These are phyloP conservation scores for Graphiopsis chlorocephala DNA, from an alignment of 2,329 filamentous ascomycete species.

Conservation along the genomic window DNA sequence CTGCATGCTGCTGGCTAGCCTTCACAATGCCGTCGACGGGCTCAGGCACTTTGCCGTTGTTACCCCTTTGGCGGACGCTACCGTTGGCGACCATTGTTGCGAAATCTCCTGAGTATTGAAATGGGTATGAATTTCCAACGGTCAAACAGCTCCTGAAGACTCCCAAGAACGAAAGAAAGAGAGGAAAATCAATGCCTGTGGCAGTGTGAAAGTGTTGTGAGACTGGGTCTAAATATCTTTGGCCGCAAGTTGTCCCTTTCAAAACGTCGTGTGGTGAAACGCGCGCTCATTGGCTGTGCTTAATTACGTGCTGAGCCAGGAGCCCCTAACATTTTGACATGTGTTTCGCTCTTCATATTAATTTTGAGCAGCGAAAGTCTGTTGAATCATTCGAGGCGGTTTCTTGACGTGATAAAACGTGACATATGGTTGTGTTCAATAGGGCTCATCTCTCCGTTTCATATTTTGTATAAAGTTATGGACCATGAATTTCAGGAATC, in stretches of 20 bases:
- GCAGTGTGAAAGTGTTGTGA: neutral
- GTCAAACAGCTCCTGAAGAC: neutral
- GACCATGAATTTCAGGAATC: neutral
- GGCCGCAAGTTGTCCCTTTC: slow-evolving; percentile 10
- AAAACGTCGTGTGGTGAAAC: neutral
- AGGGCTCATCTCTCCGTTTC: neutral
- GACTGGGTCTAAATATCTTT: neutral
- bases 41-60: slow-evolving; percentile 26
- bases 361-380: neutral
- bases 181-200: neutral
- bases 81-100: slow-evolving; percentile 23
- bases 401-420: neutral
- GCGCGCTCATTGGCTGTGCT: slow-evolving; percentile 2
- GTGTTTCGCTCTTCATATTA: neutral
- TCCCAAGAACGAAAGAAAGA: neutral
- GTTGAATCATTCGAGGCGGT: neutral
- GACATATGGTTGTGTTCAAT: neutral
- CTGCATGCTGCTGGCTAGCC: slow-evolving; percentile 28
- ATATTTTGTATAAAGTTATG: slow-evolving; percentile 8
- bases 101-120: neutral
- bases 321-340: neutral
- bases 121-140: neutral
- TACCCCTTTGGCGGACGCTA: slow-evolving; percentile 25
- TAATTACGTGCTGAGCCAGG: slow-evolving; percentile 7
- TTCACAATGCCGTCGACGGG: slow-evolving; percentile 21